A percentile compares a stretch with the other conserved stretches of the same genome.
Conservation (phyloP, 345 rosid genomes). For the Acer negundo region DNA sequence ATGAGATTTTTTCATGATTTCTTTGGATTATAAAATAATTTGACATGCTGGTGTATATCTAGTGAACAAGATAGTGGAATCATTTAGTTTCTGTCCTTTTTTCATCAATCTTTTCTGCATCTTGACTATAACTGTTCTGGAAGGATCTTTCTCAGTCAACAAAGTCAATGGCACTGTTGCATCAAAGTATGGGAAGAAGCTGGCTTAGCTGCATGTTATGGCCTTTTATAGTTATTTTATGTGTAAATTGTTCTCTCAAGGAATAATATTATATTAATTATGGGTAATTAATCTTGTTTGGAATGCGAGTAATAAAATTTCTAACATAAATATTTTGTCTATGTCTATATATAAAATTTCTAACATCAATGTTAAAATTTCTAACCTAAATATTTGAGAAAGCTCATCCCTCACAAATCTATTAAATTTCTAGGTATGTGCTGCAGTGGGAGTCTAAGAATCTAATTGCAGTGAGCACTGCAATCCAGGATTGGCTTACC, state of each 20-base stretch:
- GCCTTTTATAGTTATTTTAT: not conserved
- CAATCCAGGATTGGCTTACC: slow-evolving; percentile 97
- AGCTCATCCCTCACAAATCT: not conserved
- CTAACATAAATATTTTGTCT: not conserved
- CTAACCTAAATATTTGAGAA: not conserved
- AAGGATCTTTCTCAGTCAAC: not conserved
- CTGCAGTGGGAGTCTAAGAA: slow-evolving; percentile 93
- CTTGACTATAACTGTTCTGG: not conserved
- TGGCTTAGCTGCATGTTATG: not conserved
- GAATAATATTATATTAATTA: not conserved
- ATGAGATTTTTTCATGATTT: not conserved
- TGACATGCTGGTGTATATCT: not conserved
- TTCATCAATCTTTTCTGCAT: not conserved
- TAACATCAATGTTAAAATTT: not conserved
- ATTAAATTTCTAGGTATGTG: slow-evolving; percentile 57
- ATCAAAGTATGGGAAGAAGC: not conserved
- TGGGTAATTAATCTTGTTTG: not conserved
- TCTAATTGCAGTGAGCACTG: slow-evolving; percentile 91
- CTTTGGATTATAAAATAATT: not conserved
- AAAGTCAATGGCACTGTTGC: not conserved
- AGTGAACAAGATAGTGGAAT: not conserved
- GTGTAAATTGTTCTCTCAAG: not conserved
- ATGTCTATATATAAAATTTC: too few species aligned
- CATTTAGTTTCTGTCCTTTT: not conserved
- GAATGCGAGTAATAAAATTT: not conserved